Conservation (phyloP, 176 grass and related monocot genomes). For the Oryza officinalis region DNA sequence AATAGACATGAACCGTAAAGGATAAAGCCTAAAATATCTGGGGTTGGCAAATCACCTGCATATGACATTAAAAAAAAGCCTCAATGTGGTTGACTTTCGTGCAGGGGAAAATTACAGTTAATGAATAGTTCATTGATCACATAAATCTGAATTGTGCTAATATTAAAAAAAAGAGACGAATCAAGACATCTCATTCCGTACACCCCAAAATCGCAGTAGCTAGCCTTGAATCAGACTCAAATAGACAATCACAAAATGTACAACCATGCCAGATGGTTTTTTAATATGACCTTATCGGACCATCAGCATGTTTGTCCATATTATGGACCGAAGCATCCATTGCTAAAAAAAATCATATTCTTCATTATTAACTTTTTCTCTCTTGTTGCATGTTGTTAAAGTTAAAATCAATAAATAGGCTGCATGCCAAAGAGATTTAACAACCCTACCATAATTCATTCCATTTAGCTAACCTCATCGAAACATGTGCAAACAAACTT, state of each 20-base stretch:
- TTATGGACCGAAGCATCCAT: background rate
- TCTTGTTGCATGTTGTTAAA: background rate
- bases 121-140: conserved; percentile 13
- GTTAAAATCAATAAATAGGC: too few relatives aligned
- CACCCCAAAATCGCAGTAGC: background rate
- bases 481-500: too few relatives aligned
- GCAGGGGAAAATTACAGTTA: conserved; percentile 47
- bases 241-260: background rate
- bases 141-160: background rate
- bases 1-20: too few relatives aligned
- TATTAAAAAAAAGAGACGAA: conserved; percentile 1
- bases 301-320: background rate
- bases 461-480: too few relatives aligned
- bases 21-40: too few relatives aligned
- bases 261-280: background rate
- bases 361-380: background rate
- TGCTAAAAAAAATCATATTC: conserved; percentile 14
- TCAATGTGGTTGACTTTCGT: conserved; percentile 95
- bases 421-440: too few relatives aligned
- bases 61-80: conserved; percentile 84
- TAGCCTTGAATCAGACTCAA: background rate
- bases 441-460: too few relatives aligned
- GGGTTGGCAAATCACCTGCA: too few relatives aligned
- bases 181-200: background rate
- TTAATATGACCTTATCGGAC: background rate